Base-by-base conservation (phyloP, 306 rosid genomes). In the Medicago arabica region DNA sequence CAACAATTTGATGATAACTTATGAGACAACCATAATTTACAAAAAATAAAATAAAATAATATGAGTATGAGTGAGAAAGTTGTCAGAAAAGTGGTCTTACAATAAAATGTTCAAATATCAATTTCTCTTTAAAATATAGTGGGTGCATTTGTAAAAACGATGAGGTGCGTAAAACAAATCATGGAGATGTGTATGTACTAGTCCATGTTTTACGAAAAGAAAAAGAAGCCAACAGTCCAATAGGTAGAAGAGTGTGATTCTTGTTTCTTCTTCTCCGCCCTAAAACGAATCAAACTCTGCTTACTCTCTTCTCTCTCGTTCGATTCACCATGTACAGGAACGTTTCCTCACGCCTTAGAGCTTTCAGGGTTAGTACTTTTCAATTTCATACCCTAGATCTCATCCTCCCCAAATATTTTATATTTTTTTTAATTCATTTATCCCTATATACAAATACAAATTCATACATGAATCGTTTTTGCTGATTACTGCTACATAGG, bases 291-390 rank as follows among this genome's bases (percentile, higher is more conserved):
- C 13, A 72, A 38, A 19, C 67, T 68, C 19, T 36, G 7, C 23
- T 25, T 49, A 2, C 17, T 43, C 11, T 39, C 16, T 57, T 21
- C n/a, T 8, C 13, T 8, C 8, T n/a, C 15, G 0, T 6, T 15
- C 9, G 28, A 70, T 18, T 31, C 83, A 36, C 39, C 64, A 94
- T 92, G 97, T 88, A 85, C 88, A 85, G 89, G 51, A 80, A 84
- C 71, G 84, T 86, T 55, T 82, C 90, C 64, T 90, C 89, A 5
- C 93, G 95, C 71, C 88, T 93, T 38, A 84, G 84, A 78, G 54
- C 83, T 53, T 57, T 87, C 12, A 90, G 85, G 95, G 96, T 93
- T 47, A 44, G 88, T 79, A 15, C 8, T 12, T 34, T 28, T 23
- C 10, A 7, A 72, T 69, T 69, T 10, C 25, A 10, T 59, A 17